Evolutionary conservation across 345 rosid species (phyloP), one percentile per base, ranked within the genome.

Genomic region (Bruguiera sexangula): DNA sequence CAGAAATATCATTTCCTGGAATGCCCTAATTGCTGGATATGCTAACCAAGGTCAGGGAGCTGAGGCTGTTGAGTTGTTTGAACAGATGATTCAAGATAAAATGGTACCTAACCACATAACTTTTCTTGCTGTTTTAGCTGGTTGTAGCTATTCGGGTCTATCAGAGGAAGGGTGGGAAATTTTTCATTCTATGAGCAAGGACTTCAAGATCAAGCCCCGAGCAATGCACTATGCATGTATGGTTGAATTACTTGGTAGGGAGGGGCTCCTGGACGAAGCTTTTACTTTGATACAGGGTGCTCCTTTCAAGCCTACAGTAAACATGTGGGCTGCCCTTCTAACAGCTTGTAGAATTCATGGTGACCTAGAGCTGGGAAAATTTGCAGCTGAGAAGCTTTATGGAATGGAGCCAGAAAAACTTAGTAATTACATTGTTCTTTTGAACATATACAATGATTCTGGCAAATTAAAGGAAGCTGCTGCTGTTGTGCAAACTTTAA

Each of bases 301-400:
- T 39, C 88, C 92, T 27, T 81, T 91, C 72, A 74, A 82, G 78
- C 87, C 93, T 13, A 91, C 93, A 0, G 82, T 72, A 51, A 93
- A 91, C 56, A 93, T 93, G 96, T 91, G 98, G 98, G 96, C 91
- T 71, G 96, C 98, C 20, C 80, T 91, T 65, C 73, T 93, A 65
- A 90, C 94, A 24, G 98, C 94, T 15, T 85, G 94, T 78, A 87
- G 98, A 65, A 82, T 84, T 55, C 82, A 86, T 21, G 85, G 75
- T 61, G 84, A 93, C 77, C 70, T 91, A 0, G 91, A 89, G 81
- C 96, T 93, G 0, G 98, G 98, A 62, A 85, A 85, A 78, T 80
- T 84, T 52, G 92, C 89, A 9, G 96, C 96, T 16, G 94, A 87
- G 81, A 88, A 87, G 55, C 84, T 93, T 36, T 91, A 88, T 19